Conservation (phyloP, 1,284 basidiomycete species). For the Tylopilus sp. region DNA sequence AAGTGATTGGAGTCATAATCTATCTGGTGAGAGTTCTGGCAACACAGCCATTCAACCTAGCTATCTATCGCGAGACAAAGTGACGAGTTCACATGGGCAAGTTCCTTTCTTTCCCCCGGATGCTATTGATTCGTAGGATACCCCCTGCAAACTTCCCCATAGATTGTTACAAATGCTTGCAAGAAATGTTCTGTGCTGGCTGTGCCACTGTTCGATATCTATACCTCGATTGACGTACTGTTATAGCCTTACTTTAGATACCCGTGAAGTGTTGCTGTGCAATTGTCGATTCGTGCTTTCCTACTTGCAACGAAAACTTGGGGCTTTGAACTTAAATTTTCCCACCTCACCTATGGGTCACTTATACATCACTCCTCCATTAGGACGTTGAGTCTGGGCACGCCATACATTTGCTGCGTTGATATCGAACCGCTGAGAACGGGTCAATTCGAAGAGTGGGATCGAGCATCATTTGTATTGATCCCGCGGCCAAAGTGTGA, state of each 20-base stretch:
- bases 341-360: no score
- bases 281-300: no score
- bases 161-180: not conserved
- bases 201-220: conserved; percentile 1
- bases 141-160: not conserved
- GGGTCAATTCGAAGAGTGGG: no score
- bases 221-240: conserved; percentile 5
- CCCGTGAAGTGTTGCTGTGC: not conserved
- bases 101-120: conserved; percentile 9
- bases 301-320: no score
- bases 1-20: conserved; percentile 24
- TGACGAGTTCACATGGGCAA: conserved; percentile 4
- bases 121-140: conserved; percentile 9
- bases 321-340: no score
- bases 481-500: not conserved
- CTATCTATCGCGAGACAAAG: conserved; percentile 6
- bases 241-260: conserved; percentile 22
- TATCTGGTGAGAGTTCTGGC: conserved; percentile 8
- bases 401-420: no score
- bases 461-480: no score
- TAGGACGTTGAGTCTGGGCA: no score
- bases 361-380: no score
- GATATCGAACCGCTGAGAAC: no score
- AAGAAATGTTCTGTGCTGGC: not conserved
- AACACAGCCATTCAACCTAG: not conserved